A percentile compares a stretch with the other conserved stretches of the same genome.
These are phyloP conservation scores for Rhodocollybia butyracea DNA, from an alignment of 768 basidiomycete species.

Conservation along the genomic window DNA sequence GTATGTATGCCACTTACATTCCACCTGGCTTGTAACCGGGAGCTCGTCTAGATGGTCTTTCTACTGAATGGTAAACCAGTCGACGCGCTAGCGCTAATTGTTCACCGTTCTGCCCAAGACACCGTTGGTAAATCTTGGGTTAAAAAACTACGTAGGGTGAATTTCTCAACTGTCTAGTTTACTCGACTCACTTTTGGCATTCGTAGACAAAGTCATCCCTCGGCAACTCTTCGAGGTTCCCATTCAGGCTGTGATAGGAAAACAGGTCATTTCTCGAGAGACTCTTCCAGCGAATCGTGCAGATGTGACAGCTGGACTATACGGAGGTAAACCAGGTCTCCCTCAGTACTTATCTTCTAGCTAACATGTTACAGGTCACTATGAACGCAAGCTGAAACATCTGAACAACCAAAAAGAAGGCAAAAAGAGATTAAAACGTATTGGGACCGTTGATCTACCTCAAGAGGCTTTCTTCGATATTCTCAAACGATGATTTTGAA, in stretches of 20 bases:
- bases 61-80: constrained; percentile 86
- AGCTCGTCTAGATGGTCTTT: constrained; percentile 71
- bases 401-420: constrained; percentile 91
- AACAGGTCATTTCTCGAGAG: constrained; percentile 85
- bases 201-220: constrained; percentile 84
- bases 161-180: background rate
- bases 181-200: too few relatives aligned
- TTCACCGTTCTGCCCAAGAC: constrained; percentile 79
- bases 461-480: constrained; percentile 96
- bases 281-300: constrained; percentile 82
- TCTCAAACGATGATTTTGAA: constrained; percentile 31
- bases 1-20: constrained; percentile 33
- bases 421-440: constrained; percentile 83
- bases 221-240: constrained; percentile 92
- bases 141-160: constrained; percentile 81
- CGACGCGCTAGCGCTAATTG: constrained; percentile 90
- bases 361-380: constrained; percentile 53
- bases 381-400: constrained; percentile 90
- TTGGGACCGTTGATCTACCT: constrained; percentile 86
- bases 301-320: constrained; percentile 92
- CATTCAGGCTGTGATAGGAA: constrained; percentile 90
- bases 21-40: background rate
- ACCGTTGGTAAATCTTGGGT: constrained; percentile 81
- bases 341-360: constrained; percentile 12
- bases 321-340: too few relatives aligned